phyloP scores from a whole-genome alignment of 371 early-diverging fungal species.

The Mucor ambiguus region DNA sequence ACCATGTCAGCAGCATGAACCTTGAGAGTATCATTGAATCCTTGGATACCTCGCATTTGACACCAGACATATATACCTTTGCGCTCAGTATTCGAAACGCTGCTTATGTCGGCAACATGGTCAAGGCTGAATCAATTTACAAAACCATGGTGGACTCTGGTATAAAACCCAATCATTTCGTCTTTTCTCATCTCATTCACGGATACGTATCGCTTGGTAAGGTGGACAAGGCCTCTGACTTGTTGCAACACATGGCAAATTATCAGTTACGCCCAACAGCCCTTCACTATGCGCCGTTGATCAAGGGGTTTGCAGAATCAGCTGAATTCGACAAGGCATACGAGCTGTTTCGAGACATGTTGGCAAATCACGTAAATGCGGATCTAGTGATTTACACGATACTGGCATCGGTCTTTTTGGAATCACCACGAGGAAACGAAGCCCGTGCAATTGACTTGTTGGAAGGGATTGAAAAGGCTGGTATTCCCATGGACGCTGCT shows the following conservation, averaged over 20 bases:
- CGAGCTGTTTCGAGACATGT: slow-evolving; percentile 36
- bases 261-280: slow-evolving; percentile 30
- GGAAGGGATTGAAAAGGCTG: slow-evolving; percentile 18
- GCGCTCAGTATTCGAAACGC: slow-evolving; percentile 42
- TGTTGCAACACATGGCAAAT: slow-evolving; percentile 31
- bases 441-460: slow-evolving; percentile 30
- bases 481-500: slow-evolving; percentile 26
- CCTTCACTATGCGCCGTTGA: slow-evolving; percentile 34
- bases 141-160: slow-evolving; percentile 34
- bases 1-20: not conserved
- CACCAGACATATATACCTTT: slow-evolving; percentile 36
- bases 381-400: slow-evolving; percentile 42
- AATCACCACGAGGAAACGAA: slow-evolving; percentile 26
- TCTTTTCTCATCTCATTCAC: slow-evolving; percentile 43
- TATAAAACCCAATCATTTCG: slow-evolving; percentile 37
- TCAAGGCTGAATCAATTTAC: slow-evolving; percentile 31
- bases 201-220: slow-evolving; percentile 36
- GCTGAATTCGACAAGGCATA: slow-evolving; percentile 42
- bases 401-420: slow-evolving; percentile 37
- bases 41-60: slow-evolving; percentile 17
- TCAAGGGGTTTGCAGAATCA: slow-evolving; percentile 38
- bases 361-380: slow-evolving; percentile 32
- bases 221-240: slow-evolving; percentile 31
- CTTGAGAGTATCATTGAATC: slow-evolving; percentile 15
- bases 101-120: slow-evolving; percentile 33